A percentile compares a stretch with the other conserved stretches of the same genome.
Evolutionary conservation across 2,329 filamentous ascomycete species (phyloP).

Genomic region (Ceratocystis lukuohia): DNA sequence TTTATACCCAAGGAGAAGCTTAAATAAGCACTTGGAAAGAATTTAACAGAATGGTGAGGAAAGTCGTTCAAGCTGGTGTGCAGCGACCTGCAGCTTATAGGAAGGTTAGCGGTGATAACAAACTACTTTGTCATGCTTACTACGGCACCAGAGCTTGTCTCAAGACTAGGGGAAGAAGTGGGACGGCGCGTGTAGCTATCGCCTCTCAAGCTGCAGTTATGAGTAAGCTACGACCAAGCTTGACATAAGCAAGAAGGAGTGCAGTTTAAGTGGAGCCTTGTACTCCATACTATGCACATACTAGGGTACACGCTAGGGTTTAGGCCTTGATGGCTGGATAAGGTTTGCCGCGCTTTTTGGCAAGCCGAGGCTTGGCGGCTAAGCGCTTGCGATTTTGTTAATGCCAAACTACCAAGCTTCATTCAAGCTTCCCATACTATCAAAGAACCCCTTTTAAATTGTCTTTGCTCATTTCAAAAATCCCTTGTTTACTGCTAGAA

Average conservation of each 20-base stretch:
- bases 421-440: neutral
- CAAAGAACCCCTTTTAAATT: neutral
- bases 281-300: no score
- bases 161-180: neutral
- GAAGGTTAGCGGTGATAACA: neutral
- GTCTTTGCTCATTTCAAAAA: neutral
- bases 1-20: slow-evolving; percentile 27
- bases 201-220: neutral
- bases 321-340: neutral
- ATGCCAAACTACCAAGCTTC: neutral
- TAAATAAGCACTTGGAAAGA: neutral
- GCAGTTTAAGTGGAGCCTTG: neutral
- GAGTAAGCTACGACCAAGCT: neutral
- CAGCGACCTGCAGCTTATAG: neutral
- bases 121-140: slow-evolving; percentile 12
- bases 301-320: neutral
- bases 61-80: neutral
- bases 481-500: neutral
- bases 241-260: neutral
- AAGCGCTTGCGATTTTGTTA: neutral
- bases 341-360: neutral
- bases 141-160: neutral
- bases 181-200: no score
- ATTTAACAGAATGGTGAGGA: neutral
- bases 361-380: neutral